phyloP scores from a whole-genome alignment of 257 asterid species.

The Rubia yunnanensis region DNA sequence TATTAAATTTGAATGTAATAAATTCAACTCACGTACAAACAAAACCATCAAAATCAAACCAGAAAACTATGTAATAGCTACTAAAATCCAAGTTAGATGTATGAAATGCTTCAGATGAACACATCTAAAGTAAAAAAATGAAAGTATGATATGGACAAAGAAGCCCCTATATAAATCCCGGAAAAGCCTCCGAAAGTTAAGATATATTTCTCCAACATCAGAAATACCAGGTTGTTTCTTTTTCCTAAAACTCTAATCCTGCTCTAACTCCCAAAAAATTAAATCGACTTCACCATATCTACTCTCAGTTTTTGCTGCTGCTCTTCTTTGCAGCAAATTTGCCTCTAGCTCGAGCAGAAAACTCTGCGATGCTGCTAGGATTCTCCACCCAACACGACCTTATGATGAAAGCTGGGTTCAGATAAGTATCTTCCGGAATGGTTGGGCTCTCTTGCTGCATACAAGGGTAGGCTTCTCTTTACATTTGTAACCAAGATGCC shows the following conservation, averaged over 20 bases:
- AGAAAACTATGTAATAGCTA: not conserved
- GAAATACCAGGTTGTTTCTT: not conserved
- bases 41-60: not conserved
- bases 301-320: constrained; percentile 33
- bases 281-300: not conserved
- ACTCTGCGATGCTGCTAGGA: constrained; percentile 63
- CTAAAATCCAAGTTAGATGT: not conserved
- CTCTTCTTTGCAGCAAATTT: constrained; percentile 80
- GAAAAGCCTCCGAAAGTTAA: not conserved
- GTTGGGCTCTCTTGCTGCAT: constrained; percentile 91
- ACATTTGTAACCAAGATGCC: too few relatives aligned
- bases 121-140: not conserved
- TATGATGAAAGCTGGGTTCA: constrained; percentile 61
- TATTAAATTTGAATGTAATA: too few relatives aligned
- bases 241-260: constrained; percentile 1
- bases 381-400: constrained; percentile 99
- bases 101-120: not conserved
- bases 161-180: not conserved
- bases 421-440: constrained; percentile 54
- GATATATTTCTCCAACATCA: too few relatives aligned
- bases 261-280: not conserved
- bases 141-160: constrained; percentile 1
- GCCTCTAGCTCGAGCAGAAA: constrained; percentile 72
- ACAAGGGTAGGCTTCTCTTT: constrained; percentile 3
- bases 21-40: too few relatives aligned